Percentiles rank a stretch among this genome's conserved stretches.
phyloP scores from a whole-genome alignment of 2,329 filamentous ascomycete species.

The Bipolaris victoriae region DNA sequence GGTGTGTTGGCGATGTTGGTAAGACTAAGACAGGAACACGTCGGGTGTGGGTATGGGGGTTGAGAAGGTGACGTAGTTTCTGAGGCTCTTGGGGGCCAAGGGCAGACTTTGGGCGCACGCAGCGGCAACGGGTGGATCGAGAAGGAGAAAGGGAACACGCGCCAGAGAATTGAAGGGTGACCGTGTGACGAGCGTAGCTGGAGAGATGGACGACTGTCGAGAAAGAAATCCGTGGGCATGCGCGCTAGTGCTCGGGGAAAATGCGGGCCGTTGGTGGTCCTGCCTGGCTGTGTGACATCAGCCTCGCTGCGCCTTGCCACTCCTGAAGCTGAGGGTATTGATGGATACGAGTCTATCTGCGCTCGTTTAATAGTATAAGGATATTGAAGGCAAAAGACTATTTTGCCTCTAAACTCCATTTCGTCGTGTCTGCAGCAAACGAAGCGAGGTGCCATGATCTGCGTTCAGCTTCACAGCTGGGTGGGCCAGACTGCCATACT shows the following conservation, averaged over 20 bases:
- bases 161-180: slow-evolving; percentile 30
- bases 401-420: not conserved
- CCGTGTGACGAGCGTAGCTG: slow-evolving; percentile 30
- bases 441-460: slow-evolving; percentile 10
- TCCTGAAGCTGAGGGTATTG: not conserved
- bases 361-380: too few relatives aligned
- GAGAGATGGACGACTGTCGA: slow-evolving; percentile 14
- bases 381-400: not conserved
- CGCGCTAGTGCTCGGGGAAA: slow-evolving; percentile 32
- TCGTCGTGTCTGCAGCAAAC: slow-evolving; percentile 1
- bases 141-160: slow-evolving; percentile 23
- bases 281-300: slow-evolving; percentile 18
- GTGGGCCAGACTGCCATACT: not conserved
- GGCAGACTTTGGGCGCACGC: slow-evolving; percentile 42
- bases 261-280: slow-evolving; percentile 25
- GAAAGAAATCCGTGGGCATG: slow-evolving; percentile 30
- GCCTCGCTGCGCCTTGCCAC: slow-evolving; percentile 5
- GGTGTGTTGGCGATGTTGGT: slow-evolving; percentile 35
- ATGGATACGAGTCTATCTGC: not conserved
- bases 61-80: slow-evolving; percentile 37
- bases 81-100: slow-evolving; percentile 24
- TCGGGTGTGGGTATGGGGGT: slow-evolving; percentile 26
- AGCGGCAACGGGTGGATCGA: slow-evolving; percentile 35
- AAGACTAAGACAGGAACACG: slow-evolving; percentile 42
- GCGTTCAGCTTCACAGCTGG: slow-evolving; percentile 4